Base-by-base conservation (phyloP, 495 filamentous ascomycete species). In the Aspergillus carlsbadensis region DNA sequence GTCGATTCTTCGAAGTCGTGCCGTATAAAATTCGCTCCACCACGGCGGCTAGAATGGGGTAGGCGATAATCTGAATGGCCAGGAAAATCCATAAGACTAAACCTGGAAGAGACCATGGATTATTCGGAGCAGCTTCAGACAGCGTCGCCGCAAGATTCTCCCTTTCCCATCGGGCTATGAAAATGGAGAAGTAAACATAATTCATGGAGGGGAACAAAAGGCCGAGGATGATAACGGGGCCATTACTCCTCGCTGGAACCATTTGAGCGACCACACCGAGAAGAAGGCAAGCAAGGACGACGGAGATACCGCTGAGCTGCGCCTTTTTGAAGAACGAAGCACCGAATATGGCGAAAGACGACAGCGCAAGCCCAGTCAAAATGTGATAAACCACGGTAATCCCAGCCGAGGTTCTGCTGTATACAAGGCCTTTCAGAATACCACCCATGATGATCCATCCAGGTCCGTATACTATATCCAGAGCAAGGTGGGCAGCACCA, bases 171-270 rank as follows among this genome's bases (percentile, higher is more conserved):
- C 87, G 80, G 13, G 89, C 87, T 65, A 91, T 77, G 43, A 79
- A 71, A 7, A 87, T 79, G 36, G 85, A 81, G 66, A 88, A 87
- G 70, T 83, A 90, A 14, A 88, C 83, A 61, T 87, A 91, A 57
- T 86, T 92, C 76, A 86, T 88, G 7, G 89, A 87, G 11, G 87
- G 77, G 63, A 92, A 94, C 3, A 94, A 69, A 5, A 92, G 63
- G 57, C 84, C 80, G 7, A 94, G 76, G 6, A 86, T 71, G 2
- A 76, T 74, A 6, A 90, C 82, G 3, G 82, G 75, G 10, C 71
- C 81, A 14, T 84, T 85, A 18, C 63, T 76, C 0, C 76, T 72
- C 26, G 76, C 79, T 0, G 74, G 78, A 24, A 83, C 64, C 13
- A 87, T 79, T 68, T 92, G 89, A 0, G 87, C 85, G 5, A 87